Conservation (phyloP, 1,284 basidiomycete species). For the Grifola frondosa region DNA sequence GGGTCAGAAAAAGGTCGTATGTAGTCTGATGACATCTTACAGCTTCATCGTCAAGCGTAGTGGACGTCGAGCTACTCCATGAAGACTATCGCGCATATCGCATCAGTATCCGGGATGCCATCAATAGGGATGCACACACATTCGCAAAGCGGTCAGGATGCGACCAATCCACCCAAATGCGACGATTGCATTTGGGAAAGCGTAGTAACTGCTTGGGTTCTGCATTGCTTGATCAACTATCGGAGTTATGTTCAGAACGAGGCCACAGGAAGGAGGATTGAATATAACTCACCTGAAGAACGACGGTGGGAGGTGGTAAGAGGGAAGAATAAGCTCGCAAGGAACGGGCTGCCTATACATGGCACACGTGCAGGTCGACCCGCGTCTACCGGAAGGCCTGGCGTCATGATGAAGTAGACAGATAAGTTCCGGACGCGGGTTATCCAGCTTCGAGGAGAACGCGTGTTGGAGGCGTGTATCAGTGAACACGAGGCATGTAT, state of each 20-base stretch:
- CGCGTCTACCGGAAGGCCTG: slow-evolving; percentile 18
- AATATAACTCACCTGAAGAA: slow-evolving; percentile 21
- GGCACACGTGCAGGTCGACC: slow-evolving; percentile 21
- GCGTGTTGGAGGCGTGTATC: slow-evolving; percentile 29
- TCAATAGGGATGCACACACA: slow-evolving; percentile 18
- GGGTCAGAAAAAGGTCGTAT: neutral
- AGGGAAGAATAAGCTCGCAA: slow-evolving; percentile 18
- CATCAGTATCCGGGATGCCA: slow-evolving; percentile 1
- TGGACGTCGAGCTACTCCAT: slow-evolving; percentile 21
- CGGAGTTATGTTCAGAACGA: slow-evolving; percentile 4
- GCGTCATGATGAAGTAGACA: slow-evolving; percentile 23
- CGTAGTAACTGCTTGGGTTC: slow-evolving; percentile 23
- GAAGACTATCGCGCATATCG: slow-evolving; percentile 15
- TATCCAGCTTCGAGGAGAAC: slow-evolving; percentile 13
- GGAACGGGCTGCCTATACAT: slow-evolving; percentile 15
- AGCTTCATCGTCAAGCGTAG: slow-evolving; percentile 17
- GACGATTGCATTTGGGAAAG: slow-evolving; percentile 21
- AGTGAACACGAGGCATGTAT: slow-evolving; percentile 26
- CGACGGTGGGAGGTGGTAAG: slow-evolving; percentile 22
- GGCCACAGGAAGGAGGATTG: slow-evolving; percentile 5
- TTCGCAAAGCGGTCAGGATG: slow-evolving; percentile 21
- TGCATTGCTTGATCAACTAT: slow-evolving; percentile 25
- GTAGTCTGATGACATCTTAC: slow-evolving; percentile 6
- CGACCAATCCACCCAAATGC: slow-evolving; percentile 28
- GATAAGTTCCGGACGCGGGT: slow-evolving; percentile 15